Evolutionary conservation across 331 rosid genomes (phyloP), one percentile per base, ranked within the genome.

Genomic region (Cydonia oblonga): DNA sequence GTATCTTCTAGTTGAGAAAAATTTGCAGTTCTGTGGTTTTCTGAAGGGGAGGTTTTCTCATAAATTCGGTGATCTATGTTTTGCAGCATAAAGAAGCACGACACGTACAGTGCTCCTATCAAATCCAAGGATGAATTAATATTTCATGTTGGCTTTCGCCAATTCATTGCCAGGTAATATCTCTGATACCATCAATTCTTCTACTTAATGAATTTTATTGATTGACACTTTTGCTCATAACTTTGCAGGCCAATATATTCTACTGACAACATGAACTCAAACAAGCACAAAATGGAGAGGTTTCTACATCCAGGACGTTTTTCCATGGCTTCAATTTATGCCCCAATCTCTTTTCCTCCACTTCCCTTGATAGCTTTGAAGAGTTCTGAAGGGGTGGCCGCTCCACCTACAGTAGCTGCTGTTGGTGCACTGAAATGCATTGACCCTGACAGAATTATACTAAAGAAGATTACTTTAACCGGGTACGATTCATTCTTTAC

Each of bases 211-310:
- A 49, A 25, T 54, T 61, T 35, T 51, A 18, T 42, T 13, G 6
- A 35, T 33, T 68, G 10, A 71, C 29, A 20, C 63, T 44, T 46
- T 57, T n/a, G 63, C 62, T 16, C 46, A 23, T 72, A 12, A 44
- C 60, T 76, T 72, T 78, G 82, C 88, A 92, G 97, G 89, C 97
- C 99, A 61, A 38, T 88, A 76, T 95, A 86, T 81, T 95, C 99
- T 53, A 64, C 86, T 54, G 96, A 95, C 75, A 85, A 79, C 85
- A 86, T 89, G 57, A 89, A 86, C 75, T 86, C 96, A 1, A 87
- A 95, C 86, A 95, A 95, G 92, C 87, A 86, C 88, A 95, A 95
- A 83, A 86, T 95, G 99, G 99, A 95, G 86, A 90, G 97, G 81
- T 95, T 95, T 87, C 99, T 95, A 76, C 99, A 89, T 87, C 81